Evolutionary conservation across 805 yeast species (phyloP).

Genomic region (Wickerhamomyces pijperi): DNA sequence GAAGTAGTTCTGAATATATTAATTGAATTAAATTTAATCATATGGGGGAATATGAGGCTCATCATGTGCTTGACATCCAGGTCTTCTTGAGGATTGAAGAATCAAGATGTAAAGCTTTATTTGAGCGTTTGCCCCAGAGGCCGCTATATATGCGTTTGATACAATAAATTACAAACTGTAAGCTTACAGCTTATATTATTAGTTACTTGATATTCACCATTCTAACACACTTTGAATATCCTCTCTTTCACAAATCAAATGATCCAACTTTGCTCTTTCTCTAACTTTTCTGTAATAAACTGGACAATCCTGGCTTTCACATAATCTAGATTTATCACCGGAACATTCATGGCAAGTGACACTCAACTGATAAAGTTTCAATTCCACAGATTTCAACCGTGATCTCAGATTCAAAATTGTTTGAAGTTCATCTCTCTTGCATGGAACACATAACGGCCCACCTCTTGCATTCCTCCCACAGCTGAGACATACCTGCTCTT

Average conservation of each 20-base stretch:
- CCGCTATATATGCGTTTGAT: too few relatives aligned
- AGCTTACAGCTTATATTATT: too few relatives aligned
- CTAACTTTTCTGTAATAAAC: conserved; percentile 45
- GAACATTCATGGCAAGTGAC: conserved; percentile 26
- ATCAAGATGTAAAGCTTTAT: too few relatives aligned
- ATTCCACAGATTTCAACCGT: conserved; percentile 18
- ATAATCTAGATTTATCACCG: conserved; percentile 26
- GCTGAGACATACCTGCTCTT: conserved; percentile 6
- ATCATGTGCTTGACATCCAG: too few relatives aligned
- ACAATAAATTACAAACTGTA: too few relatives aligned
- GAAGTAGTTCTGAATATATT: too few relatives aligned
- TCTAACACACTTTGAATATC: not conserved
- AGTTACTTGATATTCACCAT: too few relatives aligned
- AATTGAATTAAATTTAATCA: too few relatives aligned
- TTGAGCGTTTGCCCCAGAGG: too few relatives aligned
- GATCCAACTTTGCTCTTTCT: conserved; percentile 4
- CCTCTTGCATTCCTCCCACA: conserved; percentile 10
- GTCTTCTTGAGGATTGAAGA: too few relatives aligned
- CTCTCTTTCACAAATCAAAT: not conserved
- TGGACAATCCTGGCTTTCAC: conserved; percentile 58
- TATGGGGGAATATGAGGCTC: too few relatives aligned
- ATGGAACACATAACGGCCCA: conserved; percentile 23
- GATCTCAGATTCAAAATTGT: conserved; percentile 23
- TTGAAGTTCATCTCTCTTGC: conserved; percentile 24
- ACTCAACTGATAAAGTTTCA: conserved; percentile 18